Conservation (phyloP, 257 asterid genomes). For the Solanum medicagineum region DNA sequence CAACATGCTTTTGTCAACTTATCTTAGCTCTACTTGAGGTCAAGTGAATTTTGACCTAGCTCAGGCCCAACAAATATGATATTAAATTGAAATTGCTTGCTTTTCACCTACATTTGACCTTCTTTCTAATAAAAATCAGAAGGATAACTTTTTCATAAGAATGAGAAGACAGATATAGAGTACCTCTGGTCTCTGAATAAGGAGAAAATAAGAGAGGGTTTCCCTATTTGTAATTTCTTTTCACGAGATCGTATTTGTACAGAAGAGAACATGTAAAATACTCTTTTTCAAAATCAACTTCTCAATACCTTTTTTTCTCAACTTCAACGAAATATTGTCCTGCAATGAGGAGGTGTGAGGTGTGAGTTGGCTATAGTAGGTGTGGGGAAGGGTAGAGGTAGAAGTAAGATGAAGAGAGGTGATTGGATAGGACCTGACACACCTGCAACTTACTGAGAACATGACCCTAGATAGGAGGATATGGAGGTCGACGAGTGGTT, state of each 20-base stretch:
- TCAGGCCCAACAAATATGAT: neutral
- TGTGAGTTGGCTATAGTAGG: neutral
- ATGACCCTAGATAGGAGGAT: neutral
- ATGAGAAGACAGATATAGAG: neutral
- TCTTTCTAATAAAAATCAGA: neutral
- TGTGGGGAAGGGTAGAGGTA: neutral
- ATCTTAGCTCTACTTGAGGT: neutral
- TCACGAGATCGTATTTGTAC: neutral
- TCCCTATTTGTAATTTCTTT: neutral
- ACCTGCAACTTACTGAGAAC: neutral
- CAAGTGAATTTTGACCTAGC: neutral
- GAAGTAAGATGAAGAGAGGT: neutral
- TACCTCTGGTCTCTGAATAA: neutral
- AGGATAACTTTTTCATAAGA: neutral
- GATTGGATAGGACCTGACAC: neutral
- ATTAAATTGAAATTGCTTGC: neutral
- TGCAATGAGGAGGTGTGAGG: neutral
- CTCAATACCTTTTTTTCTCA: neutral
- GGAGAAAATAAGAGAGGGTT: neutral
- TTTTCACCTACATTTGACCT: neutral
- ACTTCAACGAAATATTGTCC: neutral
- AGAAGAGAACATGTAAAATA: neutral
- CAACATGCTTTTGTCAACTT: neutral
- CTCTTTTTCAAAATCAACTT: neutral
- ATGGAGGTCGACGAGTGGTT: neutral